Evolutionary conservation across 805 yeast species (phyloP).

Genomic region (Candida berthetii): DNA sequence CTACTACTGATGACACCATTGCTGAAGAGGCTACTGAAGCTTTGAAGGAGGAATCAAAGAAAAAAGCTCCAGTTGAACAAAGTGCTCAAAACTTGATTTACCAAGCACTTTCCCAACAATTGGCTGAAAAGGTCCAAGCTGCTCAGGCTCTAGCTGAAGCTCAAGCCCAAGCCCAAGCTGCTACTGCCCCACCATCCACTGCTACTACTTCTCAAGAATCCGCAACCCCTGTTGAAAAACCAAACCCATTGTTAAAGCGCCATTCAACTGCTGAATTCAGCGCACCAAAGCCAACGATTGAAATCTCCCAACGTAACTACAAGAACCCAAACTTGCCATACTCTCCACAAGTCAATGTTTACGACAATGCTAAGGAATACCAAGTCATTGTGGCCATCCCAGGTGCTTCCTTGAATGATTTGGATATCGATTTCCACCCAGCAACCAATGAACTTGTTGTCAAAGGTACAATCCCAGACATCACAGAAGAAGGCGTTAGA

Average conservation of each 20-base stretch:
- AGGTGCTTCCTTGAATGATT: conserved; percentile 48
- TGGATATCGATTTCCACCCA: conserved; percentile 55
- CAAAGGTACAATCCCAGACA: conserved; percentile 41
- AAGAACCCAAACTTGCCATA: conserved; percentile 35
- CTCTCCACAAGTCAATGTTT: conserved; percentile 55
- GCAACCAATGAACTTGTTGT: conserved; percentile 45
- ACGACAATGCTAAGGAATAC: conserved; percentile 40
- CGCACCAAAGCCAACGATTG: conserved; percentile 21
- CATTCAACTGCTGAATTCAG: conserved; percentile 15
- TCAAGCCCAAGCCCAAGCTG: conserved; percentile 2
- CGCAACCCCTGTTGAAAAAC: neutral
- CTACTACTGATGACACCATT: neutral
- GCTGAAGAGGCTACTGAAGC: neutral
- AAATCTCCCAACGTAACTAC: conserved; percentile 18
- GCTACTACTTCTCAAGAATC: neutral
- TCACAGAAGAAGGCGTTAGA: conserved; percentile 30
- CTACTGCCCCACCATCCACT: neutral
- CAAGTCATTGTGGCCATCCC: conserved; percentile 46
- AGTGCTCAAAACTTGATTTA: neutral
- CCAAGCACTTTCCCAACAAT: neutral
- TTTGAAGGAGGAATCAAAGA: neutral
- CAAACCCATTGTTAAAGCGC: conserved; percentile 13
- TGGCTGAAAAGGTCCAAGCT: neutral
- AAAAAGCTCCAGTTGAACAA: neutral
- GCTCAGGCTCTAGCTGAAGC: conserved; percentile 4